Base-by-base conservation (phyloP, 768 basidiomycete genomes). In the Agaricus sinodeliciosus region DNA sequence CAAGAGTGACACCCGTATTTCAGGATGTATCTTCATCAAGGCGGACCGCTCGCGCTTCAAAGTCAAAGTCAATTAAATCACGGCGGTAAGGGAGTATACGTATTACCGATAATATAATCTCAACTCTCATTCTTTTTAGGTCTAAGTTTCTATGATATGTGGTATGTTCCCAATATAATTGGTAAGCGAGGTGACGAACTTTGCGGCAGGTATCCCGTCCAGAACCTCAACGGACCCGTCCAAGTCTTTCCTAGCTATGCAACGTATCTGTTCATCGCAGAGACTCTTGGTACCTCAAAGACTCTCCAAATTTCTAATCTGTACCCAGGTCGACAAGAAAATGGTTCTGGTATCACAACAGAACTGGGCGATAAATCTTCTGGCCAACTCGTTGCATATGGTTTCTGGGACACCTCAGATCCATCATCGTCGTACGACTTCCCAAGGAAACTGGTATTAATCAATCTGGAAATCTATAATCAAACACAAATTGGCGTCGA, bases 1-100 rank as follows among this genome's bases (percentile, higher is more conserved):
- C 37, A 16, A n/a, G 26, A 28, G 4, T 27, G 15, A 13, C 34
- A 3, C 49, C 43, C n/a, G 15, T 8, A 35, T 41, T 8, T 37
- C 13, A 79, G 78, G 28, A 47, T 81, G 43, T 79, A 77, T 49
- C 68, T 76, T n/a, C 78, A 80, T 54, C 78, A 79, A 66, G 78
- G 79, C 7, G 78, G 75, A 1, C 77, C 78, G 3, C 67, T 78
- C 22, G 74, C 76, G 4, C 59, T 78, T 13, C 78, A 79, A 57
- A 77, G 77, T 51, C 67, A 69, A 40, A 73, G 72, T 1, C 76
- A 79, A 50, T 63, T 77, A 9, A 78, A 79, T 52, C 75, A 77
- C 40, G 76, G 75, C 36, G 77, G 76, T 60, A 54, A 62, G 54
- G 58, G 57, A 31, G 13, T 26, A 7, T 31, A 15, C 25, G 13